phyloP scores from a whole-genome alignment of 768 basidiomycete genomes.

The Coprinopsis cinerea region DNA sequence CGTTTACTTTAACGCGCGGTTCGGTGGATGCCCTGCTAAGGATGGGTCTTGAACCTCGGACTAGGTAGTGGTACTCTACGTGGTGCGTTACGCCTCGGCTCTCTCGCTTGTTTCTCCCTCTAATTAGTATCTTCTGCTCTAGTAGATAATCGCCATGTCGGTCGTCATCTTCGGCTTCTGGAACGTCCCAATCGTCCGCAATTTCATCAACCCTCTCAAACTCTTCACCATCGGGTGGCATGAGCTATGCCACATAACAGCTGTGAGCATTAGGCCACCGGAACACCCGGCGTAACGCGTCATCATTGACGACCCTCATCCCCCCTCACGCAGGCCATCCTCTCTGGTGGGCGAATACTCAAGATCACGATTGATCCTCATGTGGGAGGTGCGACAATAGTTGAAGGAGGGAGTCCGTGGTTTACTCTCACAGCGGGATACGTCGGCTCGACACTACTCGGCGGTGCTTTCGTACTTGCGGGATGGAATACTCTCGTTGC shows the following conservation, averaged over 20 bases:
- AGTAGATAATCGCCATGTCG: conserved; percentile 75
- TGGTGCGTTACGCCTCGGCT: conserved; percentile 43
- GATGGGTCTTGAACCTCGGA: conserved; percentile 19
- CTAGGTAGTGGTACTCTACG: conserved; percentile 71
- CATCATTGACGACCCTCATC: not conserved
- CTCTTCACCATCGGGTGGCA: conserved; percentile 87
- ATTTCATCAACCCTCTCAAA: conserved; percentile 79
- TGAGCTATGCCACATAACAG: conserved; percentile 78
- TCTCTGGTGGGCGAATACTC: conserved; percentile 73
- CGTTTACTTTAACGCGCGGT: conserved; percentile 19
- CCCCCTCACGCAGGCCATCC: conserved; percentile 66
- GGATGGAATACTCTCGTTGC: conserved; percentile 88
- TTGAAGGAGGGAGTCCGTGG: conserved; percentile 69
- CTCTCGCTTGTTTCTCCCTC: no score
- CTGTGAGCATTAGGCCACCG: conserved; percentile 39
- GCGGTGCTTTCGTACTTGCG: conserved; percentile 76
- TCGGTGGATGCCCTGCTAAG: conserved; percentile 13
- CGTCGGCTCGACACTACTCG: conserved; percentile 74
- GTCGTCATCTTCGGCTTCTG: conserved; percentile 85
- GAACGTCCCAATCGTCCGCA: conserved; percentile 78
- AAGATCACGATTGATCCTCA: conserved; percentile 83
- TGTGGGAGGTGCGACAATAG: conserved; percentile 68
- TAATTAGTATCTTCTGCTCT: no score
- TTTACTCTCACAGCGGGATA: conserved; percentile 78
- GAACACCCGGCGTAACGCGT: not conserved